Conservation (phyloP, 345 rosid genomes). For the Hibiscus tridactylites region DNA sequence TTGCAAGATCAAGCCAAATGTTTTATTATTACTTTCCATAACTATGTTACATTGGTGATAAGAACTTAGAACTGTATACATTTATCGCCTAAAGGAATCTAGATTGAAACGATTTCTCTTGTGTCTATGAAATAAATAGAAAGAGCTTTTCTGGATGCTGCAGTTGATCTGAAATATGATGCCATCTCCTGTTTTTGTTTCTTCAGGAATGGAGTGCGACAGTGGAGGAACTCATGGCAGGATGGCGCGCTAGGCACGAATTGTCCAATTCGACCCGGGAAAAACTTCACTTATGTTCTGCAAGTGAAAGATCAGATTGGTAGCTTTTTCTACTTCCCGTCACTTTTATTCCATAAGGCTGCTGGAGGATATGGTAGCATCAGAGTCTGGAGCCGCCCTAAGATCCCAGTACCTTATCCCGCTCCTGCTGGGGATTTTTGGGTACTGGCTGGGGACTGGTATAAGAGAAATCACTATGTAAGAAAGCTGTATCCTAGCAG, state of each 20-base stretch:
- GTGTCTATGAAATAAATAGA: background rate
- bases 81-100: background rate
- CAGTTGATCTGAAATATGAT: background rate
- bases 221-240: conserved; percentile 79
- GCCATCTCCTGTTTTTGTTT: background rate
- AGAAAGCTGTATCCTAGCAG: background rate
- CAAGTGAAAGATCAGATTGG: conserved; percentile 96
- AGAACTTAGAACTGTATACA: too few species aligned
- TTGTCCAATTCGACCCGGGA: conserved; percentile 86
- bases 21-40: background rate
- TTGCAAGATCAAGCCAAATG: background rate
- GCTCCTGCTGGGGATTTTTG: conserved; percentile 65
- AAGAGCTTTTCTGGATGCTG: background rate
- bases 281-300: conserved; percentile 67
- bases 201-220: conserved; percentile 79
- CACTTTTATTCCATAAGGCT: conserved; percentile 80
- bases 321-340: conserved; percentile 82
- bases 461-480: conserved; percentile 67
- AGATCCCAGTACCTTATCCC: conserved; percentile 75
- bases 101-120: background rate
- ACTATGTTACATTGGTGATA: background rate
- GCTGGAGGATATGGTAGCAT: conserved; percentile 89
- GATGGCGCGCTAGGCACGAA: conserved; percentile 87
- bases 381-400: conserved; percentile 79
- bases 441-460: conserved; percentile 90